A percentile compares a stretch with the other conserved stretches of the same genome.
These are phyloP conservation scores for Fonsecaea monophora DNA, from an alignment of 2,329 filamentous ascomycete genomes.

Conservation along the genomic window DNA sequence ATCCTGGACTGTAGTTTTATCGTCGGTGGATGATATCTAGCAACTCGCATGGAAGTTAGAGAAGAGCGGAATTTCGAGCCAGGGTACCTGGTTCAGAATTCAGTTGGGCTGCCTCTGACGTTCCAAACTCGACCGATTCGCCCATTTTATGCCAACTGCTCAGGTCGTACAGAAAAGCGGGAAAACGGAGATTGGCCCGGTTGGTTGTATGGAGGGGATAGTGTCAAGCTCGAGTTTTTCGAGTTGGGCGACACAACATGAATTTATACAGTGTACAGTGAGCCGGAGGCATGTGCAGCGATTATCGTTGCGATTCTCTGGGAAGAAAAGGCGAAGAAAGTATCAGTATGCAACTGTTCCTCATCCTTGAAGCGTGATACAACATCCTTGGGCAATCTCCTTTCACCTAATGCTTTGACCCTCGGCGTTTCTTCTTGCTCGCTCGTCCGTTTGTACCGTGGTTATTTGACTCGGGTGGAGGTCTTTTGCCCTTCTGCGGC, in stretches of 20 bases:
- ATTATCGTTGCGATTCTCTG: background rate
- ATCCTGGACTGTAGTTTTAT: background rate
- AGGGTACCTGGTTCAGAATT: slow-evolving; percentile 9
- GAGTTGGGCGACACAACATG: slow-evolving; percentile 24
- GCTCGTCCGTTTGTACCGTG: slow-evolving; percentile 10
- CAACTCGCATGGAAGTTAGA: background rate
- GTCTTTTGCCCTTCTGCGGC: slow-evolving; percentile 22
- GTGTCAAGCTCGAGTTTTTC: slow-evolving; percentile 3
- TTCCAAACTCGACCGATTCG: slow-evolving; percentile 6
- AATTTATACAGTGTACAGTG: background rate
- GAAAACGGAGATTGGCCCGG: slow-evolving; percentile 2
- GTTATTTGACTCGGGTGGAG: slow-evolving; percentile 5
- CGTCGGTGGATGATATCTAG: background rate
- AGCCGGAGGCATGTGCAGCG: background rate
- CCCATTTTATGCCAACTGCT: slow-evolving; percentile 10
- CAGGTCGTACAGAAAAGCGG: slow-evolving; percentile 22
- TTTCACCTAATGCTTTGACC: background rate
- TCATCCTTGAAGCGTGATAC: background rate
- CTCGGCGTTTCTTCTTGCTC: slow-evolving; percentile 19
- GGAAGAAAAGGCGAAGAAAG: background rate
- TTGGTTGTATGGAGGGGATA: slow-evolving; percentile 2
- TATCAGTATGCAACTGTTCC: background rate
- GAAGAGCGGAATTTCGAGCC: background rate
- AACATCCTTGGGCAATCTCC: background rate
- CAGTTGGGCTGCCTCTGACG: slow-evolving; percentile 3